Conservation (phyloP, 2,329 filamentous ascomycete genomes). For the Aspergillus novofumigatus region DNA sequence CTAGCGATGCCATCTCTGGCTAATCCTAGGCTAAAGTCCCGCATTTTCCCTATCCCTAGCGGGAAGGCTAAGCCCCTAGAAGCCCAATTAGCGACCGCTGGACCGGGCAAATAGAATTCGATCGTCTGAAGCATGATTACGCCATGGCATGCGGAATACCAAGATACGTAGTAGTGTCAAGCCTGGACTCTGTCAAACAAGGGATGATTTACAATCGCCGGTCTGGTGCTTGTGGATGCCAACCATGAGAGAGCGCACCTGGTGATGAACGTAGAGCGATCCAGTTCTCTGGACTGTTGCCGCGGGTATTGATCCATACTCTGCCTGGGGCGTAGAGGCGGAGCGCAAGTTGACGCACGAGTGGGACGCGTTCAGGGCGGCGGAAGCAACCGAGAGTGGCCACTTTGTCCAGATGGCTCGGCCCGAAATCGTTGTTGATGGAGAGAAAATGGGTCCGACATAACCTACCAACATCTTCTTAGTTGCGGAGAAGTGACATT, state of each 20-base stretch:
- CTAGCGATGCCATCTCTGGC: no score
- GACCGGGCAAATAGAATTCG: no score
- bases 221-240: conserved; percentile 14
- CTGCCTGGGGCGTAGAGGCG: conserved; percentile 11
- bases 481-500: no score
- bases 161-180: no score
- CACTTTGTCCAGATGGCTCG: conserved; percentile 35
- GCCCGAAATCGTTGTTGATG: conserved; percentile 33
- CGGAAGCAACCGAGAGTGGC: conserved; percentile 28
- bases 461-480: no score
- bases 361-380: conserved; percentile 10
- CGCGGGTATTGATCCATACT: conserved; percentile 11
- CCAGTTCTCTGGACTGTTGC: conserved; percentile 10
- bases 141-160: no score
- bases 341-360: conserved; percentile 7
- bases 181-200: no score
- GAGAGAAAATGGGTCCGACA: conserved; percentile 15
- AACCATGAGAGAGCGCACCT: conserved; percentile 14
- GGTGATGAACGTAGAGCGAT: conserved; percentile 11
- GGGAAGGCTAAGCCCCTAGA: no score
- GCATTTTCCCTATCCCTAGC: no score
- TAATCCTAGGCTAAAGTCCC: no score
- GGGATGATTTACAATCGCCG: conserved; percentile 2
- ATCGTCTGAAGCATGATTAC: no score
- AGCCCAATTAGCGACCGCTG: no score